A percentile compares a stretch with the other conserved stretches of the same genome.
phyloP scores from a whole-genome alignment of 140 eudicot genomes.

The Oenanthe javanica region DNA sequence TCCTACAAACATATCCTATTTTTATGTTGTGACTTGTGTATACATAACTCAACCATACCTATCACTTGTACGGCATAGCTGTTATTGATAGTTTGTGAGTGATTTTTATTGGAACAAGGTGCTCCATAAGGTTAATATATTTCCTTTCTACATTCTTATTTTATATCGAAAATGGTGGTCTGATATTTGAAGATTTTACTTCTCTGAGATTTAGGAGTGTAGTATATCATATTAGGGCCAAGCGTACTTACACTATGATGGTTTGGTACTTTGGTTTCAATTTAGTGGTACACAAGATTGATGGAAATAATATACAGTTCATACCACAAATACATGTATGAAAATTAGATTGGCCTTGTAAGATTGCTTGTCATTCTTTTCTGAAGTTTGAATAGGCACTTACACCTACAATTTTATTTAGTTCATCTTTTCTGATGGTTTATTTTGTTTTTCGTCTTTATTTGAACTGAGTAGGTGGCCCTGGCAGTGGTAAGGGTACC shows the following conservation, averaged over 20 bases:
- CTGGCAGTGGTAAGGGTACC: constrained; percentile 99
- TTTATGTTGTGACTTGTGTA: background rate
- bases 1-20: background rate
- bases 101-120: background rate
- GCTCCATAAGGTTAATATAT: background rate
- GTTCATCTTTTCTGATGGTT: background rate
- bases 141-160: too few species aligned
- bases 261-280: background rate
- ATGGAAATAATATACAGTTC: background rate
- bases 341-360: background rate
- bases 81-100: background rate
- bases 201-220: background rate
- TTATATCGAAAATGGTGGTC: background rate
- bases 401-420: background rate
- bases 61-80: background rate
- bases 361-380: background rate
- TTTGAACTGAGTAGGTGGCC: constrained; percentile 70
- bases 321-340: background rate
- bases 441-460: background rate
- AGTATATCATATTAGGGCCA: background rate
- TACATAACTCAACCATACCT: background rate
- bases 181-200: background rate
- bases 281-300: background rate
- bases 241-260: background rate
- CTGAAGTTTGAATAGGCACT: constrained; percentile 1